phyloP scores from a whole-genome alignment of 805 yeast species.

The Wickerhamomyces chaumierensis region DNA sequence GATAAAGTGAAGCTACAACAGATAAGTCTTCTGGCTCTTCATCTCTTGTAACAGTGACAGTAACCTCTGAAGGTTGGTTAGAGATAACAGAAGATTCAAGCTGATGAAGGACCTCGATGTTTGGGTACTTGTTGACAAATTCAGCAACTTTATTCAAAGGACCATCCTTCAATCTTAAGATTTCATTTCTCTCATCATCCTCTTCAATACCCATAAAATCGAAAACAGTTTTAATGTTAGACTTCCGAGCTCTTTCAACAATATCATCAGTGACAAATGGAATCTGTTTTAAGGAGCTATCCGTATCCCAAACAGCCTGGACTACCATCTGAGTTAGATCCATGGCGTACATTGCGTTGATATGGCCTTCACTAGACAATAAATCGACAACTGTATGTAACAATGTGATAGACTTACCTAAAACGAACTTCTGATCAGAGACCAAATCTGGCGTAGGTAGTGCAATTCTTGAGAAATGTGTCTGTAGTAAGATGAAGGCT shows the following conservation, averaged over 20 bases:
- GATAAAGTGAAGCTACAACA: conserved; percentile 51
- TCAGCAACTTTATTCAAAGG: conserved; percentile 61
- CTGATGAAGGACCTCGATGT: conserved; percentile 56
- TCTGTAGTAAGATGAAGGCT: conserved; percentile 66
- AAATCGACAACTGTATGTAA: conserved; percentile 64
- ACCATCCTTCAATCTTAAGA: conserved; percentile 42
- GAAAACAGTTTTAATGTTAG: conserved; percentile 57
- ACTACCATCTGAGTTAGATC: conserved; percentile 81
- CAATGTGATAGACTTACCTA: conserved; percentile 37
- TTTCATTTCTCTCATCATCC: conserved; percentile 52
- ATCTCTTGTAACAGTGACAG: conserved; percentile 49
- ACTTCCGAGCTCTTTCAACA: conserved; percentile 40
- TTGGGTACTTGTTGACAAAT: conserved; percentile 86
- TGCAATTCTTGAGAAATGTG: conserved; percentile 59
- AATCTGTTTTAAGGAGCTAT: conserved; percentile 67
- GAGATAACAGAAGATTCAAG: conserved; percentile 32
- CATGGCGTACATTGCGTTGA: conserved; percentile 74
- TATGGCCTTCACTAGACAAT: conserved; percentile 66
- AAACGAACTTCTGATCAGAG: conserved; percentile 41
- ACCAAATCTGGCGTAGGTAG: conserved; percentile 55
- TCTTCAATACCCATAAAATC: conserved; percentile 74
- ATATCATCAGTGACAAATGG: conserved; percentile 52
- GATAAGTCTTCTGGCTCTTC: conserved; percentile 63
- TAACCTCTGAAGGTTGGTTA: conserved; percentile 36
- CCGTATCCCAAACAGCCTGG: conserved; percentile 80